phyloP scores from a whole-genome alignment of 176 grass and related monocot genomes.

The Carex scoparia region DNA sequence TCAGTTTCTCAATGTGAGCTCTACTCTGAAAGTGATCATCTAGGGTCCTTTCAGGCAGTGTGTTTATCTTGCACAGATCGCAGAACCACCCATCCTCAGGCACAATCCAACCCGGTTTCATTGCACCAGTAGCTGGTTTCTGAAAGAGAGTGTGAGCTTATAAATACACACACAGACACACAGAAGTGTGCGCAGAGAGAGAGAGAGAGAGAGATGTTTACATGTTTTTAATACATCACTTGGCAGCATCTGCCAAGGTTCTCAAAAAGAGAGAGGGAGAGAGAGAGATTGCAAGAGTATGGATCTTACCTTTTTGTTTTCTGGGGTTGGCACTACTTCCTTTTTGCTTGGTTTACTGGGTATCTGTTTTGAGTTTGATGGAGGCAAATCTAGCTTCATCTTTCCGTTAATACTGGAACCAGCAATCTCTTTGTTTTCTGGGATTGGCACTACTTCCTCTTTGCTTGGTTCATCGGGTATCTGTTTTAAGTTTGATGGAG shows the following conservation, averaged over 20 bases:
- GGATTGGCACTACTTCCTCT: not conserved
- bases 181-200: not conserved
- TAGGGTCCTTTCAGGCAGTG: not conserved
- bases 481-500: not conserved
- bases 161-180: not conserved
- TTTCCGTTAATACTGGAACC: slow-evolving; percentile 6
- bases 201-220: not conserved
- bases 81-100: not conserved
- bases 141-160: slow-evolving; percentile 1
- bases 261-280: not conserved
- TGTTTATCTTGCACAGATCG: not conserved
- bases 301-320: not conserved
- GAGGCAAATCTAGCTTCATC: not conserved
- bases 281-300: not conserved
- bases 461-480: not conserved
- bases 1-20: not conserved
- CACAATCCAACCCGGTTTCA: not conserved
- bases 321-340: not conserved
- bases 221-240: too few relatives aligned
- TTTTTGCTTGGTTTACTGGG: not conserved
- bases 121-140: not conserved
- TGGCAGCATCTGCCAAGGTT: too few relatives aligned
- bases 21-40: not conserved
- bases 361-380: not conserved
- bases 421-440: not conserved